Conservation (phyloP, 148 eudicot genomes). For the Silene latifolia region DNA sequence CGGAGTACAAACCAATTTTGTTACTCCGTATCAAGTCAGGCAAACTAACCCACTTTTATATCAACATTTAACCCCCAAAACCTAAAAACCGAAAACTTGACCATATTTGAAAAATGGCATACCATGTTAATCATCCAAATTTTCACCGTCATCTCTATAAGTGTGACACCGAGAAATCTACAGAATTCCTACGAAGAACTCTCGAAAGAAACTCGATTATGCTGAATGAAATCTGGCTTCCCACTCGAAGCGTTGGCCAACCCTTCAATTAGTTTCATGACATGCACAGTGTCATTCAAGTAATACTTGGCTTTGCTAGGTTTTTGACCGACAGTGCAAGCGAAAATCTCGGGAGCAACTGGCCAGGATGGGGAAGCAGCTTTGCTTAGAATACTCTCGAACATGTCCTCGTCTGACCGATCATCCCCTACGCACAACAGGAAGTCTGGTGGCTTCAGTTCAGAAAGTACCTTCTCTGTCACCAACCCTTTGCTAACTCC, state of each 20-base stretch:
- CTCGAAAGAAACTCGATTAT: constrained; percentile 39
- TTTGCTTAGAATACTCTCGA: constrained; percentile 40
- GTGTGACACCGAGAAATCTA: neutral
- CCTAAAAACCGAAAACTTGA: neutral
- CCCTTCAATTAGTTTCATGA: constrained; percentile 41
- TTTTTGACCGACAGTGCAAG: too few relatives aligned
- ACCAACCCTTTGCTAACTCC: constrained; percentile 66
- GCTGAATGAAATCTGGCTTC: constrained; percentile 25
- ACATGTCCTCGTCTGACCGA: constrained; percentile 72
- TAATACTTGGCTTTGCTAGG: too few relatives aligned
- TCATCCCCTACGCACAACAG: constrained; percentile 69
- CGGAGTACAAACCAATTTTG: too few relatives aligned
- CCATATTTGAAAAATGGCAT: neutral
- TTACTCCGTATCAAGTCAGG: neutral
- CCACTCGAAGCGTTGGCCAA: constrained; percentile 37
- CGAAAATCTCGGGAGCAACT: too few relatives aligned
- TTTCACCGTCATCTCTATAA: neutral
- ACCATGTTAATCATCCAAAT: neutral
- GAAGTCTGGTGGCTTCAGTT: constrained; percentile 45
- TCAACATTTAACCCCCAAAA: neutral
- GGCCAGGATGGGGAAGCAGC: constrained; percentile 25
- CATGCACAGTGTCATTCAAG: constrained; percentile 20
- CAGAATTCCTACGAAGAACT: constrained; percentile 8
- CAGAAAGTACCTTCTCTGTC: constrained; percentile 42
- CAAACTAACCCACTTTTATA: neutral